Percentiles rank a stretch among this genome's conserved stretches.
Conservation (phyloP, 768 basidiomycete genomes). For the Amanita pseudoporphyria region DNA sequence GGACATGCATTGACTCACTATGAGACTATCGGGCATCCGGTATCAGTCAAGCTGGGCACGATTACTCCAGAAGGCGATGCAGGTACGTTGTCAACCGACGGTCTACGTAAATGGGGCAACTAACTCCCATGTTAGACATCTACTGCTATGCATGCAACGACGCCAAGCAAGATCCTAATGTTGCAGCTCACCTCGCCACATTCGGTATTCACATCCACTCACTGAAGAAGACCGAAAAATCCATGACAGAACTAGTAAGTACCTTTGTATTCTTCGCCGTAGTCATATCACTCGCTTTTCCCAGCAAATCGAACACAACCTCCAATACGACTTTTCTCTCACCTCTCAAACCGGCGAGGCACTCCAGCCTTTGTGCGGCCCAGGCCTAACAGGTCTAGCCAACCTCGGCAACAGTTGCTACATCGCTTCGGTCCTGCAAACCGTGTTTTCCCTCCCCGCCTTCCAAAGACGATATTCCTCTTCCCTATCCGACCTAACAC, state of each 20-base stretch:
- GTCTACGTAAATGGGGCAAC: too few species aligned
- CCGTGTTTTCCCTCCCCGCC: slow-evolving; percentile 67
- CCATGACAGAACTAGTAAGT: slow-evolving; percentile 86
- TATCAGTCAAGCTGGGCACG: slow-evolving; percentile 91
- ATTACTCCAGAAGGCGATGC: slow-evolving; percentile 93
- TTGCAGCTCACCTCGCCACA: slow-evolving; percentile 60
- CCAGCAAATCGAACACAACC: slow-evolving; percentile 93
- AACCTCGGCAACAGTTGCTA: slow-evolving; percentile 99
- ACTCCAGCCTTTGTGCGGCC: slow-evolving; percentile 80
- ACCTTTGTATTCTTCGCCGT: not conserved
- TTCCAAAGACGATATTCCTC: slow-evolving; percentile 69
- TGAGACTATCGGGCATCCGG: slow-evolving; percentile 57
- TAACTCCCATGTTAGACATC: slow-evolving; percentile 58
- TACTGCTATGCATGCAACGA: slow-evolving; percentile 94
- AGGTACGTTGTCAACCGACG: slow-evolving; percentile 50
- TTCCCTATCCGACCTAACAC: slow-evolving; percentile 44
- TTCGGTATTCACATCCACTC: slow-evolving; percentile 84
- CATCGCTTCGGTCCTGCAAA: slow-evolving; percentile 91
- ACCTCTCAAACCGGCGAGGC: slow-evolving; percentile 81
- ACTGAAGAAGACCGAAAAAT: slow-evolving; percentile 90
- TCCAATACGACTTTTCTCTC: slow-evolving; percentile 90
- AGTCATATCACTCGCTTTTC: not conserved
- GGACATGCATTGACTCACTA: slow-evolving; percentile 84
- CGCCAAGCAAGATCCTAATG: slow-evolving; percentile 63
- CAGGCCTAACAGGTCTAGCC: slow-evolving; percentile 78